Evolutionary conservation across 768 basidiomycete species (phyloP).

Genomic region (Amanita phalloides): DNA sequence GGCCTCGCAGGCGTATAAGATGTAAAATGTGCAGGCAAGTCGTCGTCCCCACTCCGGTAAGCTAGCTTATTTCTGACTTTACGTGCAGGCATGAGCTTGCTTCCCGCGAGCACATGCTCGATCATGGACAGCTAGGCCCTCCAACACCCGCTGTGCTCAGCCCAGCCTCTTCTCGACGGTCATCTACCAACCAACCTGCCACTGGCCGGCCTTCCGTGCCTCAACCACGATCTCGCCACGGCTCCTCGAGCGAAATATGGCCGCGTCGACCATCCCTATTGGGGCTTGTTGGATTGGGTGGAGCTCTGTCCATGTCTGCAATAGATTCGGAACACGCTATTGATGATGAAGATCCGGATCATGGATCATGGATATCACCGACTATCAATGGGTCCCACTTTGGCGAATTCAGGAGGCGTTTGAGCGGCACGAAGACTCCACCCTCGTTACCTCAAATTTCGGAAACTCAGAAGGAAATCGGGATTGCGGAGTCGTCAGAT

Average conservation of each 20-base stretch:
- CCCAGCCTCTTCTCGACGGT: slow-evolving; percentile 33
- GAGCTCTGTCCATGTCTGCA: slow-evolving; percentile 29
- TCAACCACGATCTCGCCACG: slow-evolving; percentile 8
- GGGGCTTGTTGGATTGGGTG: slow-evolving; percentile 15
- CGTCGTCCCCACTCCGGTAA: neutral
- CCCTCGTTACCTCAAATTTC: slow-evolving; percentile 3
- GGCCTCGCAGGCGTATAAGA: slow-evolving; percentile 51
- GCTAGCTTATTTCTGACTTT: neutral
- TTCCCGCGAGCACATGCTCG: slow-evolving; percentile 87
- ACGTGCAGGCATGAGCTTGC: slow-evolving; percentile 69
- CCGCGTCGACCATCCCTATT: slow-evolving; percentile 6
- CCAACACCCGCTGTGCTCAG: slow-evolving; percentile 45
- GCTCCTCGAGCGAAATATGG: slow-evolving; percentile 1
- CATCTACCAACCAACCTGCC: slow-evolving; percentile 15
- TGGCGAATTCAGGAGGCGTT: neutral
- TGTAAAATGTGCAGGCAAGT: slow-evolving; percentile 86
- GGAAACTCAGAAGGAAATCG: neutral
- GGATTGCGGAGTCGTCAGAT: neutral
- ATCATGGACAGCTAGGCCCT: slow-evolving; percentile 73
- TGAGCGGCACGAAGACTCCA: slow-evolving; percentile 5
- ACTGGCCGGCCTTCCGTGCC: slow-evolving; percentile 14
- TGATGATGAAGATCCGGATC: slow-evolving; percentile 2
- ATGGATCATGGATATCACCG: neutral
- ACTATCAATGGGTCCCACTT: neutral
- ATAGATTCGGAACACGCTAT: slow-evolving; percentile 2